A percentile compares a stretch with the other conserved stretches of the same genome.
These are phyloP conservation scores for Vishniacozyma victoriae DNA, from an alignment of 768 basidiomycete genomes.

Conservation along the genomic window DNA sequence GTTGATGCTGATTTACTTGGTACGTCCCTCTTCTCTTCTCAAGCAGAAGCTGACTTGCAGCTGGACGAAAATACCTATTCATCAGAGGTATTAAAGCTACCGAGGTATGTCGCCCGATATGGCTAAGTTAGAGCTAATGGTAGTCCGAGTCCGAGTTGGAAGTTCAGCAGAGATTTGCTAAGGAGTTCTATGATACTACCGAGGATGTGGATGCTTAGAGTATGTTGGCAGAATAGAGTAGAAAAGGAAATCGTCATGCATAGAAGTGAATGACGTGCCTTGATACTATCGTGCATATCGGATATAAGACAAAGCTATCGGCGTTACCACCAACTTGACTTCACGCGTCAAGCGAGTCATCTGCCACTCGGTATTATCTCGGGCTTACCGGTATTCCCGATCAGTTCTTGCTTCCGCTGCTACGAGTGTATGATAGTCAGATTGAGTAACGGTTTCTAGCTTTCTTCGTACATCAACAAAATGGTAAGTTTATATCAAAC, in stretches of 20 bases:
- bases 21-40: too few species aligned
- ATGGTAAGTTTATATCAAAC: constrained; percentile 28
- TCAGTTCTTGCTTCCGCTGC: too few species aligned
- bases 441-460: constrained; percentile 1
- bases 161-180: constrained; percentile 71
- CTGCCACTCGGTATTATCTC: too few species aligned
- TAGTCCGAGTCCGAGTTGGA: constrained; percentile 46
- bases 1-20: constrained; percentile 46
- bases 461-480: constrained; percentile 14
- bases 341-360: too few species aligned
- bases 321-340: too few species aligned
- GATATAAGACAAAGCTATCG: constrained; percentile 4
- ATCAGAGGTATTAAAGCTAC: constrained; percentile 45
- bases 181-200: constrained; percentile 66
- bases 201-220: constrained; percentile 25
- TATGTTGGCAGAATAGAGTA: background rate
- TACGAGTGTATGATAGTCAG: too few species aligned
- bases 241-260: too few species aligned
- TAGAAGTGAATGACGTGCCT: too few species aligned
- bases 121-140: background rate
- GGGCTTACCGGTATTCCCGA: too few species aligned
- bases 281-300: constrained; percentile 3
- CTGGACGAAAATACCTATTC: constrained; percentile 41
- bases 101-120: constrained; percentile 14
- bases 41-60: constrained; percentile 9